These are phyloP conservation scores for Pilobolus umbonatus DNA, from an alignment of 192 early-diverging fungal species.

Conservation along the genomic window DNA sequence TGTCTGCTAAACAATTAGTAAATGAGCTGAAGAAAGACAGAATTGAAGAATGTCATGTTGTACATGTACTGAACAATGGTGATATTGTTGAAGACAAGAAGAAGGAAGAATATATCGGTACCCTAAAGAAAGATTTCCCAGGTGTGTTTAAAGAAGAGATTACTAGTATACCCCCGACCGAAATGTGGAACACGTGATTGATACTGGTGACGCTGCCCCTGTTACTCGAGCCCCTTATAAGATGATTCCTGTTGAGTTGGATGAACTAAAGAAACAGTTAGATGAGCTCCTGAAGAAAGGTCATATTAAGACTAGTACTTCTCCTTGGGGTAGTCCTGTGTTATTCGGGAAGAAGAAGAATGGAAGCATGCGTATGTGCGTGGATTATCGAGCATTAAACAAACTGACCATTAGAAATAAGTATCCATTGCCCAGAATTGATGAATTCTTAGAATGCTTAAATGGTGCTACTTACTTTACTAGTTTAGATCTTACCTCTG, in stretches of 20 bases:
- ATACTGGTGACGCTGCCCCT: not conserved
- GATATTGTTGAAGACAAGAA: not conserved
- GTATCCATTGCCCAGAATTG: conserved; percentile 40
- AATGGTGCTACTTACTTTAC: conserved; percentile 24
- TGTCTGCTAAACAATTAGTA: not conserved
- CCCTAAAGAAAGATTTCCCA: not conserved
- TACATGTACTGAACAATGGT: not conserved
- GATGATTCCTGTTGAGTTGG: conserved; percentile 13
- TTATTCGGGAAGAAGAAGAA: conserved; percentile 48
- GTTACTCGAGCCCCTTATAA: conserved; percentile 12
- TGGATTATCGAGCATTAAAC: conserved; percentile 52
- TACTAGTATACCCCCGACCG: not conserved
- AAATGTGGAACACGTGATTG: conserved; percentile 7
- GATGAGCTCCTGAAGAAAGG: conserved; percentile 16
- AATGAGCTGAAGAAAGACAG: not conserved
- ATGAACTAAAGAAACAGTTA: conserved; percentile 11
- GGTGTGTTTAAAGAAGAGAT: no score
- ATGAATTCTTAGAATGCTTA: conserved; percentile 33
- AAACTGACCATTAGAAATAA: conserved; percentile 36
- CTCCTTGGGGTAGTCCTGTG: conserved; percentile 33
- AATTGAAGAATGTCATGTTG: not conserved
- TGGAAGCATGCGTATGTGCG: conserved; percentile 37
- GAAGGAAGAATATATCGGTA: not conserved
- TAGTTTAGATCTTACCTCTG: conserved; percentile 40
- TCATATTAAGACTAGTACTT: conserved; percentile 29